Evolutionary conservation across 306 rosid species (phyloP).

Genomic region (Cyamopsis tetragonoloba): DNA sequence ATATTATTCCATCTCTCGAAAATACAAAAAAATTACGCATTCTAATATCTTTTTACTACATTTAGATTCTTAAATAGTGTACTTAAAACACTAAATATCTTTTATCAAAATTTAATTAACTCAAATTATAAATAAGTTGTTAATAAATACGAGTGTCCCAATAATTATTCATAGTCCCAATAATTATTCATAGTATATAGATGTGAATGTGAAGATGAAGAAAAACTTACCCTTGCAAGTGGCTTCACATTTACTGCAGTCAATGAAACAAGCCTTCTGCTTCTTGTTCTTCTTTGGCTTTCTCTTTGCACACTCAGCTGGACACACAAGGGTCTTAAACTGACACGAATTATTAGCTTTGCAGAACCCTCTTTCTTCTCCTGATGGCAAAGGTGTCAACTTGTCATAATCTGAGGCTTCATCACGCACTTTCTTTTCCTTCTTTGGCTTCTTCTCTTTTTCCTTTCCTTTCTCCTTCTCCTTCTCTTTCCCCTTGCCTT

Average conservation of each 20-base stretch:
- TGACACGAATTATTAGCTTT: conserved; percentile 36
- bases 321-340: conserved; percentile 47
- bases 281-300: conserved; percentile 80
- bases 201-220: too few relatives aligned
- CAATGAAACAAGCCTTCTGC: conserved; percentile 57
- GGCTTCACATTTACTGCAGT: conserved; percentile 72
- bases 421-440: background rate
- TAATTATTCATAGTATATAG: too few relatives aligned
- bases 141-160: too few relatives aligned
- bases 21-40: too few relatives aligned
- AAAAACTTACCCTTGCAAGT: conserved; percentile 73
- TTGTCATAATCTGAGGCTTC: conserved; percentile 30
- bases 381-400: conserved; percentile 31
- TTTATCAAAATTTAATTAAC: too few relatives aligned
- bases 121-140: too few relatives aligned
- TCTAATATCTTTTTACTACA: too few relatives aligned
- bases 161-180: too few relatives aligned
- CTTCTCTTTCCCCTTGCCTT: background rate
- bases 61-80: too few relatives aligned
- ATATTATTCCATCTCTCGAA: too few relatives aligned
- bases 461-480: background rate
- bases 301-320: conserved; percentile 45
- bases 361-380: conserved; percentile 59
- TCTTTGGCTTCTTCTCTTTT: background rate
- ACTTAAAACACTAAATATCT: too few relatives aligned